Conservation (phyloP, 495 filamentous ascomycete species). For the Pseudotulostoma volvatum region DNA sequence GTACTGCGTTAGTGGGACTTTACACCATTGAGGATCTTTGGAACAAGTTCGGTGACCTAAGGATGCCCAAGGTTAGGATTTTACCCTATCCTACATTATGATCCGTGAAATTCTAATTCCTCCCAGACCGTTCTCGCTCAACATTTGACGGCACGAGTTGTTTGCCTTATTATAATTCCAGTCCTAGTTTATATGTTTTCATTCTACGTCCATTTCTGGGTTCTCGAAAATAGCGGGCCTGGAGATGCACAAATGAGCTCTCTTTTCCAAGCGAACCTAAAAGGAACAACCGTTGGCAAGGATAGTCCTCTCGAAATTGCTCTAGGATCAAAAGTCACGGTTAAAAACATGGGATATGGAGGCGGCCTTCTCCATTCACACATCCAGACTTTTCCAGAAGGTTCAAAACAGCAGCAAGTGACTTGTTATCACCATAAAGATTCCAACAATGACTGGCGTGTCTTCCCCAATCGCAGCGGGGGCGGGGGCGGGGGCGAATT, state of each 20-base stretch:
- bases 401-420: slow-evolving; percentile 85
- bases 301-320: slow-evolving; percentile 88
- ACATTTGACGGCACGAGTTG: slow-evolving; percentile 63
- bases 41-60: slow-evolving; percentile 92
- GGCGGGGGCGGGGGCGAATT: slow-evolving; percentile 51
- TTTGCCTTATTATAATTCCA: slow-evolving; percentile 79
- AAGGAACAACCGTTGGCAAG: slow-evolving; percentile 81
- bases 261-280: slow-evolving; percentile 91
- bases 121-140: slow-evolving; percentile 48
- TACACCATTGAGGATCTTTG: slow-evolving; percentile 96
- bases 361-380: slow-evolving; percentile 96
- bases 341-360: slow-evolving; percentile 99
- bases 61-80: slow-evolving; percentile 62
- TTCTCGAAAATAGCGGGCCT: slow-evolving; percentile 85
- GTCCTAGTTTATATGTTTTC: slow-evolving; percentile 82
- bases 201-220: slow-evolving; percentile 83
- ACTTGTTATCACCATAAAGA: slow-evolving; percentile 99
- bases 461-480: slow-evolving; percentile 78
- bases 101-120: slow-evolving; percentile 10
- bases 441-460: slow-evolving; percentile 99
- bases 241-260: slow-evolving; percentile 99
- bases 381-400: slow-evolving; percentile 91
- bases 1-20: slow-evolving; percentile 82
- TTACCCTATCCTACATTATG: slow-evolving; percentile 2
- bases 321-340: slow-evolving; percentile 70